phyloP scores from a whole-genome alignment of 2,329 filamentous ascomycete species.

The Dactylellina drechsleri region DNA sequence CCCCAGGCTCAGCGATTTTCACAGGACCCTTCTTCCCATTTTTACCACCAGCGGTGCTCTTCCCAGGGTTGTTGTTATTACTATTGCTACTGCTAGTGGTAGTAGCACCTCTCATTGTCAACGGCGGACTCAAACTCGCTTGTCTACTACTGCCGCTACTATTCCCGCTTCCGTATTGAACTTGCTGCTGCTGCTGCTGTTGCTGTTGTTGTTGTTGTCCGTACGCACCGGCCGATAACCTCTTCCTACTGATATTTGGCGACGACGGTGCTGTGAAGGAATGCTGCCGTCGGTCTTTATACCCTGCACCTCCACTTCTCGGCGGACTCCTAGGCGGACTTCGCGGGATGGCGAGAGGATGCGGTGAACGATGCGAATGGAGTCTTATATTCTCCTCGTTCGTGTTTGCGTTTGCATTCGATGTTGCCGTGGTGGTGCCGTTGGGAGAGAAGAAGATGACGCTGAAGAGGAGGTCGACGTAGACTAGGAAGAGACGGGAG shows the following conservation, averaged over 20 bases:
- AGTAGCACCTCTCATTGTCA: constrained; percentile 12
- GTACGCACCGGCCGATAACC: constrained; percentile 18
- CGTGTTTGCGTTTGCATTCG: background rate
- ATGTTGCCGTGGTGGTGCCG: background rate
- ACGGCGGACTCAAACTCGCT: constrained; percentile 31
- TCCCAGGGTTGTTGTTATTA: background rate
- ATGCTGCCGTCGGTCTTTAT: constrained; percentile 12
- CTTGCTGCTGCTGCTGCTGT: background rate
- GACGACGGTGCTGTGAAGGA: constrained; percentile 47
- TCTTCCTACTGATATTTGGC: constrained; percentile 50
- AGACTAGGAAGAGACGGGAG: constrained; percentile 48
- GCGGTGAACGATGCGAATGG: background rate
- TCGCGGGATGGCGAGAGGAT: constrained; percentile 24
- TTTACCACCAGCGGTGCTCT: constrained; percentile 8
- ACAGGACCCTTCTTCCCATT: constrained; percentile 25
- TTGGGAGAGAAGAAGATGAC: constrained; percentile 34
- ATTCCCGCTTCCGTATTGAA: background rate
- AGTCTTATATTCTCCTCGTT: background rate
- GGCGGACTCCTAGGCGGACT: constrained; percentile 40
- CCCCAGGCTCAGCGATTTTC: constrained; percentile 27
- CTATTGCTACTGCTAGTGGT: background rate
- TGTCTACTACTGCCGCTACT: constrained; percentile 7
- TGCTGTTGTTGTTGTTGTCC: constrained; percentile 8
- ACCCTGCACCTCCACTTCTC: constrained; percentile 6
- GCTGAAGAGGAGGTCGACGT: constrained; percentile 42